These are phyloP conservation scores for Moesziomyces sp. DNA, from an alignment of 1,284 basidiomycete genomes.

Conservation along the genomic window DNA sequence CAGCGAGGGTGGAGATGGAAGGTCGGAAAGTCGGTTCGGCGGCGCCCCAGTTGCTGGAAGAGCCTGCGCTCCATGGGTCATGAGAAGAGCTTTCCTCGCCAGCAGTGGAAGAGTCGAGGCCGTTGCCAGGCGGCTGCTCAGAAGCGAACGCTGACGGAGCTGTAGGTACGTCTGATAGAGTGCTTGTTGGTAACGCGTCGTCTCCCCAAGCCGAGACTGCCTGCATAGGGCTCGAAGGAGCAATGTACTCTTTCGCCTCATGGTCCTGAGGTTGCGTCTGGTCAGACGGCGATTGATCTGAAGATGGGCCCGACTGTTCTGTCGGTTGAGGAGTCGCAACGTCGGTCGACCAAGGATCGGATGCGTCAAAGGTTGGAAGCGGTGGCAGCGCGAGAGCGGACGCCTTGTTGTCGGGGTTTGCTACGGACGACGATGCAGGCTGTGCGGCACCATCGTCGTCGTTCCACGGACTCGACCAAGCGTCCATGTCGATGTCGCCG, in stretches of 20 bases:
- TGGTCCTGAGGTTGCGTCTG: not conserved
- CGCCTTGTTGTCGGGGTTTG: too few relatives aligned
- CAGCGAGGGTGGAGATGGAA: not conserved
- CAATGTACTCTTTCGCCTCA: not conserved
- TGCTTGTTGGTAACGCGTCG: not conserved
- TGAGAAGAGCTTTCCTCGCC: slow-evolving; percentile 7
- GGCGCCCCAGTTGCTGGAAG: slow-evolving; percentile 14
- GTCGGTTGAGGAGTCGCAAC: slow-evolving; percentile 1
- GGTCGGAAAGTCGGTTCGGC: not conserved
- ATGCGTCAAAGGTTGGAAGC: slow-evolving; percentile 25
- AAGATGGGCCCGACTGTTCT: not conserved
- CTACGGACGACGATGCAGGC: not conserved
- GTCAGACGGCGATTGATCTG: not conserved
- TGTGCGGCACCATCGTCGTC: slow-evolving; percentile 16
- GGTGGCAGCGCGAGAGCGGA: slow-evolving; percentile 8
- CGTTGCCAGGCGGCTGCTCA: not conserved
- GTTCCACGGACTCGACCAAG: slow-evolving; percentile 48
- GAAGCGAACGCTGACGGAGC: not conserved
- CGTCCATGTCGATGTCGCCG: slow-evolving; percentile 24
- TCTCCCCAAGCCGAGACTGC: not conserved
- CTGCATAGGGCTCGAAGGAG: not conserved
- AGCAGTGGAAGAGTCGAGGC: slow-evolving; percentile 1
- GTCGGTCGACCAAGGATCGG: slow-evolving; percentile 37
- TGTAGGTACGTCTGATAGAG: not conserved
- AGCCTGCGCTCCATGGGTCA: slow-evolving; percentile 27